Base-by-base conservation (phyloP, 371 early-diverging fungal genomes). In the Haplosporangium sp. region DNA sequence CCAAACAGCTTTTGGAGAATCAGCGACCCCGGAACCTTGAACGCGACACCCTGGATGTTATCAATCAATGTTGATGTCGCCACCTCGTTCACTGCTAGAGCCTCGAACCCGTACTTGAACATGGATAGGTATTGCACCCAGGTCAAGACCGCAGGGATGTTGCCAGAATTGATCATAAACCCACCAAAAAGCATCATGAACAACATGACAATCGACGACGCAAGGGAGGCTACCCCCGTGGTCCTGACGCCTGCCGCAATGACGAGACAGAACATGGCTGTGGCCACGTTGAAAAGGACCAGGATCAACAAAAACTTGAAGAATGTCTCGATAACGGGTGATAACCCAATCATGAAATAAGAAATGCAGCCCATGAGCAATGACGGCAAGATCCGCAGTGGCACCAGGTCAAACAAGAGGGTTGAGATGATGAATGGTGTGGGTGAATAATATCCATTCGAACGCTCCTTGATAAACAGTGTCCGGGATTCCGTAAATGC, bases 181-280 rank as follows among this genome's bases (percentile, higher is more conserved):
- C 96, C 96, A 10, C 95, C 93, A 85, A 96, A 96, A 46, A 96
- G 73, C 92, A 98, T 95, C 40, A 92, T 90, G 75, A 96, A 95
- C 29, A 98, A 84, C 83, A 96, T 93, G 29, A 91, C 84, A 64
- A 98, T 86, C 18, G 90, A 89, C 18, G 89, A 89, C 50, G 95
- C 76, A 48, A 98, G 80, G 69, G 91, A 94, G 4, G 96, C 93
- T 53, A 96, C 90, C 0, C 94, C 92, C 1, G 93, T 72, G 64
- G 94, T 93, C 64, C 85, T 84, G 45, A 94, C 86, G 0, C 92
- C 82, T n/a, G 93, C 84, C 41, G 92, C 95, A 59, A 96, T 88
- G 36, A 90, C 88, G 38, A 96, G 71, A 75, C 95, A 95, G 11
- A 93, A 81, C 38, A 92, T 87, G 5, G 95, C 95, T 0, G 93